Percentiles rank a stretch among this genome's conserved stretches.
Conservation (phyloP, 257 asterid genomes). For the Dorcoceras hygrometricum region DNA sequence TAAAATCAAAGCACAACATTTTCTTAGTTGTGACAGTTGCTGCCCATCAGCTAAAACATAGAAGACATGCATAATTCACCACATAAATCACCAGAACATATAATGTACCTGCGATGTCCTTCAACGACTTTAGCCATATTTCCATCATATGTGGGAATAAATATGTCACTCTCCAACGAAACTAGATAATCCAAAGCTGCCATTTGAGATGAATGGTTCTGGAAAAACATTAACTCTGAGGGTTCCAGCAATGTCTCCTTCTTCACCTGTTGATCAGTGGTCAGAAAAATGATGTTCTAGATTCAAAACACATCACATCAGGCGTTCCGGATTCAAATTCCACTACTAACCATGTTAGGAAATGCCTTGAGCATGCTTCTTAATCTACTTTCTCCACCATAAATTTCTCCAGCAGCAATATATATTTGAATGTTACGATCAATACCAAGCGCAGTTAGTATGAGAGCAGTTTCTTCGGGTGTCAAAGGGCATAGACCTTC, state of each 20-base stretch:
- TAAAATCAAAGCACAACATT: not conserved
- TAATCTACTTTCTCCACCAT: constrained; percentile 33
- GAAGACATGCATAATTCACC: not conserved
- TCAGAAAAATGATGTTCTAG: not conserved
- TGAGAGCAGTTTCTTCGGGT: constrained; percentile 41
- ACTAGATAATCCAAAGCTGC: constrained; percentile 44
- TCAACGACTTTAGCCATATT: constrained; percentile 46
- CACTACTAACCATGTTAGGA: constrained; percentile 27
- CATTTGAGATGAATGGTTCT: constrained; percentile 38
- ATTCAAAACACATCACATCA: not conserved
- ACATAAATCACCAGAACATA: not conserved
- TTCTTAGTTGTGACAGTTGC: not conserved
- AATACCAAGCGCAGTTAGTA: constrained; percentile 31
- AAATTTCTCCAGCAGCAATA: constrained; percentile 40
- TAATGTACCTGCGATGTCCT: constrained; percentile 43
- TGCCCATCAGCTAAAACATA: not conserved
- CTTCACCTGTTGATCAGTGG: constrained; percentile 25
- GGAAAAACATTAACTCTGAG: constrained; percentile 30
- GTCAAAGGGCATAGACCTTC: constrained; percentile 42
- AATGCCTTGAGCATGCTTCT: constrained; percentile 27
- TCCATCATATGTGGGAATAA: constrained; percentile 43
- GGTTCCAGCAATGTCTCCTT: constrained; percentile 36
- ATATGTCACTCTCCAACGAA: constrained; percentile 36
- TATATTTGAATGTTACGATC: constrained; percentile 32
- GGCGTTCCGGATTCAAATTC: not conserved